phyloP scores from a whole-genome alignment of 768 basidiomycete species.

The Leccinum aurantiacum region DNA sequence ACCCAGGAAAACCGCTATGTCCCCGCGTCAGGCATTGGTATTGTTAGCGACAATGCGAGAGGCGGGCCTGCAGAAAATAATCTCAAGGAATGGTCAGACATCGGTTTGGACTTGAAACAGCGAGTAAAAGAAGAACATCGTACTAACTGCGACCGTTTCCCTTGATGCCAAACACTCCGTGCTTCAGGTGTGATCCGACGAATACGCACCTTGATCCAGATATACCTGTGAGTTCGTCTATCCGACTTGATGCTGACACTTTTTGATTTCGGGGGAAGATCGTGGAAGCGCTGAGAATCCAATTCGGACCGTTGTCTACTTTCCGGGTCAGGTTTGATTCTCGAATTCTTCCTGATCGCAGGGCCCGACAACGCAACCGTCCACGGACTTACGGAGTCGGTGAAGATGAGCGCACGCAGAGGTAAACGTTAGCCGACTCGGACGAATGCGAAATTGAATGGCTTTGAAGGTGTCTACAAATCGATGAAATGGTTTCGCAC shows the following conservation, averaged over 20 bases:
- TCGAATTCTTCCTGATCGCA: background rate
- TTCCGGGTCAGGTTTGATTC: conserved; percentile 33
- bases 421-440: background rate
- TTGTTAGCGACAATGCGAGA: conserved; percentile 40
- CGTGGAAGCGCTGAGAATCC: conserved; percentile 41
- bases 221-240: conserved; percentile 23
- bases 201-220: conserved; percentile 37
- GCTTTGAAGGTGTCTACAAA: conserved; percentile 35
- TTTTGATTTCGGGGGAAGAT: conserved; percentile 26
- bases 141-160: background rate
- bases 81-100: conserved; percentile 38
- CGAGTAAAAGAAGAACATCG: conserved; percentile 14
- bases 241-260: background rate
- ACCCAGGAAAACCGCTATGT: conserved; percentile 42
- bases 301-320: conserved; percentile 44
- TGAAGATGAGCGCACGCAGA: conserved; percentile 27
- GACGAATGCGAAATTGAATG: background rate
- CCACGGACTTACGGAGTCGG: conserved; percentile 39
- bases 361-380: background rate
- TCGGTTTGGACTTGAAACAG: conserved; percentile 35
- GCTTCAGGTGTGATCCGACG: conserved; percentile 25
- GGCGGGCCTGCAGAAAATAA: conserved; percentile 36
- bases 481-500: conserved; percentile 38
- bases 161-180: background rate
- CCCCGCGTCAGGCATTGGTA: conserved; percentile 43